These are phyloP conservation scores for Diaporthe australafricana DNA, from an alignment of 2,329 filamentous ascomycete genomes.

Conservation along the genomic window DNA sequence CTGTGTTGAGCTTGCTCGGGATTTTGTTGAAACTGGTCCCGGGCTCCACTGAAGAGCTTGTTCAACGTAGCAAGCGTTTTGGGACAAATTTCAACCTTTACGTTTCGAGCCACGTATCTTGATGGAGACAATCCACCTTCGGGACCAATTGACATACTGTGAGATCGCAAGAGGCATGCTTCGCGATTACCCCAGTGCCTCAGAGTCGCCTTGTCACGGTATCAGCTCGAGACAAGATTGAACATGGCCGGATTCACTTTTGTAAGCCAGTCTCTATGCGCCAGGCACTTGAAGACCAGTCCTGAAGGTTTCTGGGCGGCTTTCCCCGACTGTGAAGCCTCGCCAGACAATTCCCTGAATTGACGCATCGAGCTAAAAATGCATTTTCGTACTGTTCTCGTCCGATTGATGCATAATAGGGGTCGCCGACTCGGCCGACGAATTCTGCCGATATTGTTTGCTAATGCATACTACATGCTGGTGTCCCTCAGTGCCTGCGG, in stretches of 20 bases:
- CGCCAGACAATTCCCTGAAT: neutral
- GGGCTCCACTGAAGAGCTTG: neutral
- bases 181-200: neutral
- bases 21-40: neutral
- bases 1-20: neutral
- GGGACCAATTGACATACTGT: neutral
- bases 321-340: neutral
- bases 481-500: too few relatives aligned
- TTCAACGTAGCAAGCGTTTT: neutral
- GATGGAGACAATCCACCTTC: neutral
- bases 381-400: neutral
- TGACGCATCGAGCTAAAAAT: neutral
- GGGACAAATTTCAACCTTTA: neutral
- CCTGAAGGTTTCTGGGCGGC: neutral
- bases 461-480: neutral
- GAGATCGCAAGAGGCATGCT: neutral
- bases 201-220: neutral
- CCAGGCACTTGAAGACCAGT: neutral
- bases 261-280: neutral
- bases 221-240: neutral
- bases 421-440: neutral
- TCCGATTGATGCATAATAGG: neutral
- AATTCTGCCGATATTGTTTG: neutral
- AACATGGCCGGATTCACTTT: neutral
- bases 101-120: neutral